These are phyloP conservation scores for Ormosia emarginata DNA, from an alignment of 306 rosid genomes.

Conservation along the genomic window DNA sequence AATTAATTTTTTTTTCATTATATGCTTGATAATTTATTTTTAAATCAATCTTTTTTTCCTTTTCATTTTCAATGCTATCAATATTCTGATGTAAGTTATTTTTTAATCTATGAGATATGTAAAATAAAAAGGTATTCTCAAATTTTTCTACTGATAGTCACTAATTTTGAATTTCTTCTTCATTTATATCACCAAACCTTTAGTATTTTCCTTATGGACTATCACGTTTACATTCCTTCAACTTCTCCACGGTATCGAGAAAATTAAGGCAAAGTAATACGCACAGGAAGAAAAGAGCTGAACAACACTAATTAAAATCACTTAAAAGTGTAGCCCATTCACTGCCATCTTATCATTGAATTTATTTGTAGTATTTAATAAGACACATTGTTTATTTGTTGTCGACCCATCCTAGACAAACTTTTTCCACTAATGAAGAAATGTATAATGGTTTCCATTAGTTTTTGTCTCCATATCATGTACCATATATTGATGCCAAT, in stretches of 20 bases:
- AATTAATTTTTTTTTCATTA: no score
- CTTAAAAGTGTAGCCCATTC: not conserved
- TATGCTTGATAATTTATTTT: not conserved
- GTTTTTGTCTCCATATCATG: constrained; percentile 36
- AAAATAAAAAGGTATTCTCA: not conserved
- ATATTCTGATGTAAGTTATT: not conserved
- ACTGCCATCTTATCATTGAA: constrained; percentile 10
- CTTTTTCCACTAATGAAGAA: constrained; percentile 25
- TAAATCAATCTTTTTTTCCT: not conserved
- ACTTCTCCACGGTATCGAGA: not conserved
- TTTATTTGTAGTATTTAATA: not conserved
- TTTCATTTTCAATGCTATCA: not conserved
- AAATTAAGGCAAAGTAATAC: not conserved
- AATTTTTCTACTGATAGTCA: not conserved
- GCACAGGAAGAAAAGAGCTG: not conserved
- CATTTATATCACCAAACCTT: not conserved
- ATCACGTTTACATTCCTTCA: not conserved
- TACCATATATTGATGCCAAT: constrained; percentile 7
- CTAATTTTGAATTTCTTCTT: not conserved
- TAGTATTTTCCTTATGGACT: no score
- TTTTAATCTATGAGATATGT: not conserved
- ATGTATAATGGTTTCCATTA: constrained; percentile 41
- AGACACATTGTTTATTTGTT: constrained; percentile 17
- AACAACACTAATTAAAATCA: not conserved
- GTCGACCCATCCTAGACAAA: constrained; percentile 34